Evolutionary conservation across 805 yeast species (phyloP).

Genomic region (Saitoella complicata): DNA sequence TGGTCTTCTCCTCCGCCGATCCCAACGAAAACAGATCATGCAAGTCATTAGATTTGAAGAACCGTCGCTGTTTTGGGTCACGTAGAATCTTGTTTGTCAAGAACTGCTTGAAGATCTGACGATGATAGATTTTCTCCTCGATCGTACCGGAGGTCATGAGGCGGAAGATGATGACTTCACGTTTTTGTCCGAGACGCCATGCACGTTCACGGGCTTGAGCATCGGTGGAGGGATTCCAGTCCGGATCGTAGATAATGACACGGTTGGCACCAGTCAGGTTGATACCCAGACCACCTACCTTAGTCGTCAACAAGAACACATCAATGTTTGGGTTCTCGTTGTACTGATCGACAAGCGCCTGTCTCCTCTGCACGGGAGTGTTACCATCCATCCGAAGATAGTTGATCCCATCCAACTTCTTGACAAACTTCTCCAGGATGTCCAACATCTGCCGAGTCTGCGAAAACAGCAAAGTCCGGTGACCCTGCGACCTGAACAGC

Average conservation of each 20-base stretch:
- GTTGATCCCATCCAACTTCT: conserved; percentile 23
- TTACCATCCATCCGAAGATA: conserved; percentile 89
- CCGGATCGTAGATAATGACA: conserved; percentile 89
- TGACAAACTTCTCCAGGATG: conserved; percentile 57
- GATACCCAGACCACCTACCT: conserved; percentile 93
- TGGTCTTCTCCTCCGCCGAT: conserved; percentile 47
- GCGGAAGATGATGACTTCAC: conserved; percentile 79
- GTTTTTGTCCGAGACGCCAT: conserved; percentile 90
- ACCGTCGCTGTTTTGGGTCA: conserved; percentile 87
- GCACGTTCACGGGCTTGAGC: conserved; percentile 94
- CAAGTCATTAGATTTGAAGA: conserved; percentile 80
- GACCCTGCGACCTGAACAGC: conserved; percentile 62
- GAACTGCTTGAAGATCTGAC: conserved; percentile 92
- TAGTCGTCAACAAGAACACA: conserved; percentile 73
- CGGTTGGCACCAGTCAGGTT: conserved; percentile 90
- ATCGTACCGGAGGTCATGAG: conserved; percentile 89
- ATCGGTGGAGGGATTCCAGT: conserved; percentile 98
- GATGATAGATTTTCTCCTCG: conserved; percentile 90
- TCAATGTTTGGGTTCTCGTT: conserved; percentile 42
- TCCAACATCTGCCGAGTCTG: conserved; percentile 91
- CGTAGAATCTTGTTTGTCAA: conserved; percentile 82
- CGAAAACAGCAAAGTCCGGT: conserved; percentile 70
- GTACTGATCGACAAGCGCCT: conserved; percentile 63
- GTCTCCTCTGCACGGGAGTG: conserved; percentile 65
- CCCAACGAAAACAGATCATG: conserved; percentile 81